Evolutionary conservation across 306 rosid species (phyloP), one percentile per base, ranked within the genome.

Genomic region (Quercus gilva): DNA sequence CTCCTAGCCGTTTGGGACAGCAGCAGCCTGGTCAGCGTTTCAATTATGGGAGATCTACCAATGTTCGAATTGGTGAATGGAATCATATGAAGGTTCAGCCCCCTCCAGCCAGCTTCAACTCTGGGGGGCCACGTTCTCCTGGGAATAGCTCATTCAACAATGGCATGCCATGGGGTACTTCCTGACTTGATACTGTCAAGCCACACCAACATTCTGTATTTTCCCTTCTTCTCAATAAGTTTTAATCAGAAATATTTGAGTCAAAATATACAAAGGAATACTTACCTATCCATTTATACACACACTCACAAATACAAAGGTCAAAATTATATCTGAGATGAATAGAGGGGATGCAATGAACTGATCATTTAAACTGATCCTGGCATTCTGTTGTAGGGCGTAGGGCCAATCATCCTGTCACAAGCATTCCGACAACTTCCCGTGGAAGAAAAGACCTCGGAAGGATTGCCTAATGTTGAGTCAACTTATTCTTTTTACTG

Each of bases 1-100:
- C 97, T 55, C 99, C 96, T 51, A 93, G 97, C 79, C 99, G 99
- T 69, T 88, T 96, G 79, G 97, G 98, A 68, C 92, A 90, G 85
- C 92, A 90, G 85, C 99, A 90, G 81, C 80, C 94, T 74, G 87
- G 78, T 82, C 96, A 87, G 81, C 85, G 98, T 80, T 85, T 76
- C 73, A 82, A 81, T 76, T 92, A 91, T 19, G 92, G 96, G 76
- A 89, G 97, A 87, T 89, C 91, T 19, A 82, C 81, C 55, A 59
- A 79, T 15, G 57, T 70, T 76, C 85, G 89, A 51, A 84, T 80
- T 53, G 83, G 76, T 80, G 99, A 95, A 20, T 91, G 98, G 99
- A 92, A 81, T 86, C 94, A 87, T 70, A 76, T 79, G 84, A 95
- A 90, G 91, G 81, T 90, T 78, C 97, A 87, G 76, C 84, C 92